phyloP scores from a whole-genome alignment of 192 early-diverging fungal genomes.

The Backusella macrospora region DNA sequence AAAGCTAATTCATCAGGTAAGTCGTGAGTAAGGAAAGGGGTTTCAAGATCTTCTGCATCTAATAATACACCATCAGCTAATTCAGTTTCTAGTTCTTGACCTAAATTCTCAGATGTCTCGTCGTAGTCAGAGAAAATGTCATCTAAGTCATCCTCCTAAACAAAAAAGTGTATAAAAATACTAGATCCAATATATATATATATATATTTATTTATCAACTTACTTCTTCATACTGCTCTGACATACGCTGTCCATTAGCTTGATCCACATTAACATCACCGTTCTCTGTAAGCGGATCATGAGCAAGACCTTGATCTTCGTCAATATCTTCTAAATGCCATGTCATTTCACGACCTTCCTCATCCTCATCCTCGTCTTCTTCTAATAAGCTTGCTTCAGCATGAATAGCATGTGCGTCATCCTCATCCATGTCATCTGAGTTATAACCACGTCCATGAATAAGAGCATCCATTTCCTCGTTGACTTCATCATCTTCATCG shows the following conservation, averaged over 20 bases:
- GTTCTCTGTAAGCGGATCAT: constrained; percentile 26
- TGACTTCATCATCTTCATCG: constrained; percentile 59
- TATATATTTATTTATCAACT: neutral
- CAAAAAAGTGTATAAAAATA: neutral
- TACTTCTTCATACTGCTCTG: constrained; percentile 36
- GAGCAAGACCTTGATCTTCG: constrained; percentile 45
- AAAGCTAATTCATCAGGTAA: constrained; percentile 57
- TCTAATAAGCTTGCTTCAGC: constrained; percentile 19
- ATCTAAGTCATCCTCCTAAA: constrained; percentile 39
- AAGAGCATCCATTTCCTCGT: constrained; percentile 63
- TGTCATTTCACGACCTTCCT: constrained; percentile 59
- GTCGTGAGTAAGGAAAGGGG: constrained; percentile 41
- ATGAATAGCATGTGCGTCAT: constrained; percentile 32
- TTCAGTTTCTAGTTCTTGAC: constrained; percentile 45
- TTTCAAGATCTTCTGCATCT: constrained; percentile 49
- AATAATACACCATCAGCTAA: constrained; percentile 56
- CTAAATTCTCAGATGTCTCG: constrained; percentile 45
- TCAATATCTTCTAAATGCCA: constrained; percentile 58
- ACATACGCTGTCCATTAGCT: constrained; percentile 44
- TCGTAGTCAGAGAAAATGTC: constrained; percentile 40
- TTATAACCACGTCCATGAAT: constrained; percentile 49
- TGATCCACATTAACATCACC: constrained; percentile 42
- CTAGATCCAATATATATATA: neutral
- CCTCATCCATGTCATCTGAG: constrained; percentile 50
- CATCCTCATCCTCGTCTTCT: constrained; percentile 59